Evolutionary conservation across 805 yeast genomes (phyloP), one percentile per base, ranked within the genome.

Genomic region (Ascoidea tarda): DNA sequence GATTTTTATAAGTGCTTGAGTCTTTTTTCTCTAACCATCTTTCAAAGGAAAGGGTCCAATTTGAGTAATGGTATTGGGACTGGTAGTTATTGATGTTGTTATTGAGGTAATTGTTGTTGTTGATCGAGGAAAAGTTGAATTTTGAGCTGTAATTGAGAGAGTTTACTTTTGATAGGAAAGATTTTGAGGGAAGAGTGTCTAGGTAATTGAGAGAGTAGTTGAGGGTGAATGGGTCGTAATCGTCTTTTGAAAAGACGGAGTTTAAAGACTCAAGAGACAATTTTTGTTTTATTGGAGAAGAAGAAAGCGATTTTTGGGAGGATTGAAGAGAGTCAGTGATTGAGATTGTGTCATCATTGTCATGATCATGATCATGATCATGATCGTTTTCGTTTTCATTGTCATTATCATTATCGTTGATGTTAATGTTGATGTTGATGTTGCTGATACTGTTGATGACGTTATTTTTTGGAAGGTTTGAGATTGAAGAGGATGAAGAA

Each of bases 1-100:
- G 73, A 33, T 66, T 66, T 55, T 72, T 72, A 54, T 69, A 69
- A 49, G 66, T 59, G 46, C 68, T 67, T 45, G 71, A 63, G 48
- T 66, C 67, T 50, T 63, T 63, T 52, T 64, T 61, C 51, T 65
- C 69, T 31, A 57, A 53, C 47, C 56, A 52, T 16, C 57, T 55
- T 6, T 56, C 55, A 5, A 63, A 57, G 8, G 64, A 56, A 12
- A 62, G 57, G 12, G 59, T 32, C n/a, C 45, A 32, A 38, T 46
- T 54, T 42, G 64, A 51, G 32, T 16, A n/a, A 4, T n/a, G 8
- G 16, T 16, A 46, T 10, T 46, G 10, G 8, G 10, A 33, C 16
- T 53, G 48, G n/a, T 51, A 48, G 12, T 45, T 16, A 38, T 51
- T 49, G 4, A 44, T 12, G 8, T 16, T 32, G 10, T 14, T 33